Percentiles rank a stretch among this genome's conserved stretches.
Conservation (phyloP, 805 yeast genomes). For the Metschnikowia kunwiensis region DNA sequence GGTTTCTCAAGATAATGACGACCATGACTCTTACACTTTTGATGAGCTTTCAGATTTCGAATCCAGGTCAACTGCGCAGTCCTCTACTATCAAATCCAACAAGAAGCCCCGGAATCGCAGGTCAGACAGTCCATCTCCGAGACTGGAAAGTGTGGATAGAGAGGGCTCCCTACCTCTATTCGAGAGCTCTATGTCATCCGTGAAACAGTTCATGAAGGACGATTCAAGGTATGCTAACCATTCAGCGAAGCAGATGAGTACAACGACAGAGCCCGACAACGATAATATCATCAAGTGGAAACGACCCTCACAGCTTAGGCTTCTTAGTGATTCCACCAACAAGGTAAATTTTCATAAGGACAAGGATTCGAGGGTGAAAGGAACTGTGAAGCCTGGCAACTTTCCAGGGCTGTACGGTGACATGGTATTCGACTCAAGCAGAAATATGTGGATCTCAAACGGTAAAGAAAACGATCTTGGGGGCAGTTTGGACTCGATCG, state of each 20-base stretch:
- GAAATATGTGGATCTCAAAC: conserved; percentile 30
- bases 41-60: conserved; percentile 26
- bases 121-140: conserved; percentile 4
- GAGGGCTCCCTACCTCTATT: conserved; percentile 6
- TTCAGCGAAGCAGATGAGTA: not conserved
- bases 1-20: not conserved
- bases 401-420: conserved; percentile 35
- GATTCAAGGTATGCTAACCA: not conserved
- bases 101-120: not conserved
- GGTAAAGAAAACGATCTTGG: conserved; percentile 23
- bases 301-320: conserved; percentile 34
- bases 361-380: conserved; percentile 17
- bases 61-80: conserved; percentile 5
- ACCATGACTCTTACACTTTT: conserved; percentile 27
- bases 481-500: conserved; percentile 38
- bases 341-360: conserved; percentile 4
- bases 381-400: conserved; percentile 36
- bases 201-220: conserved; percentile 8
- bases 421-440: conserved; percentile 32
- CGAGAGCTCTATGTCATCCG: conserved; percentile 16
- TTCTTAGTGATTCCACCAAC: conserved; percentile 13
- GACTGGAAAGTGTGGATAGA: conserved; percentile 3
- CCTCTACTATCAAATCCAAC: conserved; percentile 1
- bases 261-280: not conserved
- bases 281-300: conserved; percentile 34